These are phyloP conservation scores for Epicoccum sorghinum DNA, from an alignment of 2,329 filamentous ascomycete species.

Conservation along the genomic window DNA sequence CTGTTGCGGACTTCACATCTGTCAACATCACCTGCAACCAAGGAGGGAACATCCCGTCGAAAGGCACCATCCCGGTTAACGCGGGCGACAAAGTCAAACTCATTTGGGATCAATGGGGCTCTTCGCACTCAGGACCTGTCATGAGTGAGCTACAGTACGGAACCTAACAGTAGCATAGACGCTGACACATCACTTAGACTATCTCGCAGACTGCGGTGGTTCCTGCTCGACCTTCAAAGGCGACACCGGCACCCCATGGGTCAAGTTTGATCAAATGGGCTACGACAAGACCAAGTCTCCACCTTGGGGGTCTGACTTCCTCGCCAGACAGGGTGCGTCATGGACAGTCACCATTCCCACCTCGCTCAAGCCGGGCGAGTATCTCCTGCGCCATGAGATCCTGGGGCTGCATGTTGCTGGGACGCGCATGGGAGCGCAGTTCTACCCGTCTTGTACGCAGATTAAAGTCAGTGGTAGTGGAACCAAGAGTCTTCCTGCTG, in stretches of 20 bases:
- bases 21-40: conserved; percentile 29
- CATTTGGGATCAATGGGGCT: conserved; percentile 43
- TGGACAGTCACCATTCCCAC: conserved; percentile 43
- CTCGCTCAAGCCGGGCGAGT: conserved; percentile 35
- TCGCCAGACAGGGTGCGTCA: conserved; percentile 43
- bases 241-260: conserved; percentile 44
- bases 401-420: conserved; percentile 26
- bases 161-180: no score
- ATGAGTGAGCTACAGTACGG: conserved; percentile 24
- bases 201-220: conserved; percentile 45
- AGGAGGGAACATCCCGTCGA: conserved; percentile 30
- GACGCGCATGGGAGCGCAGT: conserved; percentile 25
- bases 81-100: conserved; percentile 33
- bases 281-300: conserved; percentile 33
- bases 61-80: conserved; percentile 27
- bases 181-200: conserved; percentile 15
- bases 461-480: conserved; percentile 20
- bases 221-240: conserved; percentile 44
- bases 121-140: conserved; percentile 43
- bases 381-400: conserved; percentile 30
- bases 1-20: conserved; percentile 25
- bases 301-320: conserved; percentile 45
- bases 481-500: conserved; percentile 17
- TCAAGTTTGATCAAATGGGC: conserved; percentile 48
- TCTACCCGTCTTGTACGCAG: conserved; percentile 26